Base-by-base conservation (phyloP, 768 basidiomycete species). In the Xerocomus brunneocitrinus region DNA sequence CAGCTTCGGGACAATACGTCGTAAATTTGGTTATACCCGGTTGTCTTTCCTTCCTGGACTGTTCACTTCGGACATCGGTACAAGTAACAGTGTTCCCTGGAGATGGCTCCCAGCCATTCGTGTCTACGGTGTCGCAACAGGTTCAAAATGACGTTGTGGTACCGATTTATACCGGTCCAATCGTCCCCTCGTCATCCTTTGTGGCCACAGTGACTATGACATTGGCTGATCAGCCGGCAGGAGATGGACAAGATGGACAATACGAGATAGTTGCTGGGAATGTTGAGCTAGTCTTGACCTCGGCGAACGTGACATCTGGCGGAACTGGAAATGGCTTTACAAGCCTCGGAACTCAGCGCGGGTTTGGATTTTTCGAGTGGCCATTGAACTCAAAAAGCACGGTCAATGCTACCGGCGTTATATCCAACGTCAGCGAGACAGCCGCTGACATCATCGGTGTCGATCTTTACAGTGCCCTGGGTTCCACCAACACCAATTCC, bases 361-460 rank as follows among this genome's bases (percentile, higher is more conserved):
- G 84, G 2, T 94, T 91, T 63, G 95, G 95, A 12, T 85, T 97
- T 60, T 85, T 90, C 58, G 95, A 98, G 68, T 98, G 89, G 89
- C 83, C 87, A 24, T 71, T 87, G 31, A 71, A 71, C 49, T 66
- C 72, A 9, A 68, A 70, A 2, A 53, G 67, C 3, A 68, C 71
- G 32, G 68, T 77, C 24, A 85, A 91, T 62, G 86, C 84, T 7
- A 83, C 83, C 3, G 71, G 79, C 10, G 66, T 72, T 3, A 73
- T 95, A 40, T 73, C 84, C 1, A 93, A 92, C 65, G 67, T 80
- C 2, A 82, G 85, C 10, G 73, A 88, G 66, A 94, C 94, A 2
- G 52, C 77, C 2, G 69, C 87, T 12, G 90, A 94, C 62, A 58
- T 64, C 13, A 64, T 87, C 35, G 86, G 85, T 2, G 74, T 86